phyloP scores from a whole-genome alignment of 2,329 filamentous ascomycete genomes.

The Calonectria montana region DNA sequence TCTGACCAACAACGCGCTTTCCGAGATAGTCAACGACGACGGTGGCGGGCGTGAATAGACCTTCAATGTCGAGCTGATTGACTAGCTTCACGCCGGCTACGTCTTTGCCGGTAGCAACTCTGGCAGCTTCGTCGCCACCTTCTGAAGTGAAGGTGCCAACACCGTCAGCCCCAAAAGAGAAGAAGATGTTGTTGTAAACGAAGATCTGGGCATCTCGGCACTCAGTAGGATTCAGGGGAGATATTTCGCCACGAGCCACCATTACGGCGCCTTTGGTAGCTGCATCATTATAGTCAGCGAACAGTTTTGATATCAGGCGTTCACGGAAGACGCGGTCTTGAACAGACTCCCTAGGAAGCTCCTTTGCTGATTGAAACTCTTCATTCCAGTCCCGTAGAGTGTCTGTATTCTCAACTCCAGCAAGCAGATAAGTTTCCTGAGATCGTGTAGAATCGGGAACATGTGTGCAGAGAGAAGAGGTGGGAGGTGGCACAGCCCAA shows the following conservation, averaged over 20 bases:
- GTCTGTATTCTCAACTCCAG: conserved; percentile 92
- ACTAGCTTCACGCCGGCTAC: conserved; percentile 93
- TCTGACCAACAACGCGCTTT: conserved; percentile 96
- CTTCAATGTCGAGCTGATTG: conserved; percentile 96
- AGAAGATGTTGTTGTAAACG: conserved; percentile 99
- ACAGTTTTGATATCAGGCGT: conserved; percentile 92
- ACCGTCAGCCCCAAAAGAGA: conserved; percentile 97
- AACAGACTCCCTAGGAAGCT: conserved; percentile 91
- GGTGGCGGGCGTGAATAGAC: conserved; percentile 93
- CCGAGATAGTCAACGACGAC: conserved; percentile 97
- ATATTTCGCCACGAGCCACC: conserved; percentile 91
- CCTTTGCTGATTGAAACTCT: conserved; percentile 96
- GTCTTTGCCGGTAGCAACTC: conserved; percentile 96
- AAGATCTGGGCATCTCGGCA: conserved; percentile 95
- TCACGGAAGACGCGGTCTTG: conserved; percentile 97
- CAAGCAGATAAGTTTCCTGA: conserved; percentile 91
- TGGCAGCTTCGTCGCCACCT: conserved; percentile 94
- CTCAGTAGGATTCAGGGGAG: conserved; percentile 95
- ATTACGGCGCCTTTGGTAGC: conserved; percentile 91
- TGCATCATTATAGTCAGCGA: conserved; percentile 97
- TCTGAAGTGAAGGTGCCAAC: conserved; percentile 97
- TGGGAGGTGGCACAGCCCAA: conserved; percentile 83
- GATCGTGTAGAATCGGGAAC: conserved; percentile 86
- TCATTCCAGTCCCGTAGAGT: conserved; percentile 98
- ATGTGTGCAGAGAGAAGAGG: conserved; percentile 75